Base-by-base conservation (phyloP, 2,329 filamentous ascomycete genomes). In the Emericellopsis cladophorae region DNA sequence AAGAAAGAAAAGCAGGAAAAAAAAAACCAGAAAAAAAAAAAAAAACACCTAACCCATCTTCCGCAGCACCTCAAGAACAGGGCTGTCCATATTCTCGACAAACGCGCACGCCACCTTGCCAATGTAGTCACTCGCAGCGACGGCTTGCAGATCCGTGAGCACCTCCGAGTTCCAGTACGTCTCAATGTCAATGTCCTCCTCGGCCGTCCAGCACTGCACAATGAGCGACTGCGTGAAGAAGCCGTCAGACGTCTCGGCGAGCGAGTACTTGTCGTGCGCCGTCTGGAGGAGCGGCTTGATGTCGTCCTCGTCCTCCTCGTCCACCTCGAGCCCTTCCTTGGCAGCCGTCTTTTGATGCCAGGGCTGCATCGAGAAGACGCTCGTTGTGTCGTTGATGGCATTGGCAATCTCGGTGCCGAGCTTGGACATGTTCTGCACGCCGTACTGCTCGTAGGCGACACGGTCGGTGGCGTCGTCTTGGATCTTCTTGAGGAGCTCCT, bases 371-470 rank as follows among this genome's bases (percentile, higher is more conserved):
- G 22, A 14, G 14, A 40, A 18, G n/a, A 40, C 15, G 15, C 31
- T 15, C 31, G 31, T 12, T 6, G 15, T 12, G 31, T 32, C 31
- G 31, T 12, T 32, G 31, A 32, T 32, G 11, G 31, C 31, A 15
- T 32, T 12, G 11, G 11, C 31, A 15, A 32, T 32, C 11, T 32
- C 42, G 5, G 37, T 22, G 11, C 38, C 42, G 5, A 51, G 21
- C 11, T 35, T 24, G 7, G 41, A 31, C 14, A 53, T 51, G 9
- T 34, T 41, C n/a, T 45, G 44, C 10, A 53, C 40, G 2, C 51
- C 51, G 15, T 42, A 43, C 6, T 53, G 51, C 22, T 53, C 51
- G 32, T 47, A 51, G 0, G 51, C 43, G n/a, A 51, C 45, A 44
- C 50, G 48, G 4, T 48, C 40, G 1, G 47, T 26, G 1, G 47